Base-by-base conservation (phyloP, 2,329 filamentous ascomycete genomes). In the Blastomyces gilchristii region DNA sequence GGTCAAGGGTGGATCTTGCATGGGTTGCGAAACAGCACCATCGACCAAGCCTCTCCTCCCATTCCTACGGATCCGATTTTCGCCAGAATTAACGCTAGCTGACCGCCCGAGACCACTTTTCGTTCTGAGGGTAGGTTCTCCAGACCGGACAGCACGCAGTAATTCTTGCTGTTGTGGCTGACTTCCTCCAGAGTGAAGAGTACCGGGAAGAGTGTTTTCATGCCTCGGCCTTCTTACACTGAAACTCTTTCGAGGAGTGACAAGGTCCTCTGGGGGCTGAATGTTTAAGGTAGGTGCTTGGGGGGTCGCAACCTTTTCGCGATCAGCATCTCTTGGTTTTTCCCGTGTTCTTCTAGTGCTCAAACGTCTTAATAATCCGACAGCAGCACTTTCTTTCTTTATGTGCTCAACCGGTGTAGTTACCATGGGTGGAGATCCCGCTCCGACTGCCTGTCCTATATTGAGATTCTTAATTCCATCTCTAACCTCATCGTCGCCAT, bases 1-100 rank as follows among this genome's bases (percentile, higher is more conserved):
- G 0, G 89, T 90, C 8, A 83, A 81, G 12, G 88, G 88, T 37
- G 87, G 85, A 25, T 91, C 88, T 65, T 85, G 85, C 45, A 78
- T 74, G 22, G 80, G 80, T 71, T 67, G 75, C 72, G 67, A 80
- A 68, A 79, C 82, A 47, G 81, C 73, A 37, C 78, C 77, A 63
- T 87, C 85, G 2, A 80, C 79, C 49, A 79, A 80, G 56, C 79
- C 81, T 67, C 83, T 77, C 64, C 83, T 79, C 58, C 80, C 79
- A 58, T 84, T 76, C 62, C 89, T 85, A 65, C 89, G 73, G 56
- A 73, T 81, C 65, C 90, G 83, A 65, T 90, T 86, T 66, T 96
- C 91, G 37, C 88, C 90, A 1, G 90, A 94, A 71, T 92, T 96
- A 62, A 97, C 92, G 71, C 92, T 97, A 9, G 93, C 91, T 7